Percentiles rank a stretch among this genome's conserved stretches.
Evolutionary conservation across 2,329 filamentous ascomycete genomes (phyloP).

Genomic region (Cytospora schulzeri): DNA sequence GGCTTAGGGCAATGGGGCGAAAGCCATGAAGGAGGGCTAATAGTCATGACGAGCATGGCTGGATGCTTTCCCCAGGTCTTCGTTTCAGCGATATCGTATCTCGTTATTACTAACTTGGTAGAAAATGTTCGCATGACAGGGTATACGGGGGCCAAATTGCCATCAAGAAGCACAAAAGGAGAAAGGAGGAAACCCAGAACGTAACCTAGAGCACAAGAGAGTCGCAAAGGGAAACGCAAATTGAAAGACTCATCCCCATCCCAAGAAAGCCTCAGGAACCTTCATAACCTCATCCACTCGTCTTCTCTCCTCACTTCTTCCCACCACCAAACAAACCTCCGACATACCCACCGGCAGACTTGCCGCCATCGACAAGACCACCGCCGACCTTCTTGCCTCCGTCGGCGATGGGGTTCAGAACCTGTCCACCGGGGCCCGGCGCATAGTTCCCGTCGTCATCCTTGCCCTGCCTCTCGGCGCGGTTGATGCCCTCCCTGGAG

Average conservation of each 20-base stretch:
- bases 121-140: constrained; percentile 12
- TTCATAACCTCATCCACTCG: background rate
- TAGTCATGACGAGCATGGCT: background rate
- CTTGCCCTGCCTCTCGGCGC: constrained; percentile 64
- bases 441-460: constrained; percentile 59
- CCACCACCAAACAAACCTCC: constrained; percentile 40
- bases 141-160: constrained; percentile 9
- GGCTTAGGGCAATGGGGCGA: background rate
- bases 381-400: constrained; percentile 34
- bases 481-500: constrained; percentile 67
- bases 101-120: background rate
- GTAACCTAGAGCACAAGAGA: background rate
- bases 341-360: constrained; percentile 37
- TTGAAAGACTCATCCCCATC: background rate
- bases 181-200: background rate
- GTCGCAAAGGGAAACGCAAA: background rate
- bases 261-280: background rate
- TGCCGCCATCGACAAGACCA: constrained; percentile 37
- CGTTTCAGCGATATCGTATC: background rate
- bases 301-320: constrained; percentile 25
- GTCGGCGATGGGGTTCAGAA: constrained; percentile 35
- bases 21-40: background rate
- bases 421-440: constrained; percentile 30
- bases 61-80: background rate
- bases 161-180: background rate